Percentiles rank a stretch among this genome's conserved stretches.
These are phyloP conservation scores for Silene conica DNA, from an alignment of 148 eudicot genomes.

Conservation along the genomic window DNA sequence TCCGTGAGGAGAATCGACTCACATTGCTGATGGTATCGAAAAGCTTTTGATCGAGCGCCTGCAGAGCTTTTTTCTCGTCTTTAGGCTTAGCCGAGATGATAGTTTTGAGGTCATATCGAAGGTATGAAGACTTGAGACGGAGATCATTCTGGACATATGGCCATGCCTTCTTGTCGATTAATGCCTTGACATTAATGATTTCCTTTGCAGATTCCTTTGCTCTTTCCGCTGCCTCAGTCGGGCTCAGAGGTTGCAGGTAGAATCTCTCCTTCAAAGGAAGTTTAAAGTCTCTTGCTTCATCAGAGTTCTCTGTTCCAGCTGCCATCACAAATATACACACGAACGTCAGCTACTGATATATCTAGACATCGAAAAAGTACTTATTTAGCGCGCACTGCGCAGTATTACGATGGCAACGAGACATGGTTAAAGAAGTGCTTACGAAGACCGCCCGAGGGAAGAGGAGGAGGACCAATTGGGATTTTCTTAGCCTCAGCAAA, in stretches of 20 bases:
- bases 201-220: slow-evolving; percentile 89
- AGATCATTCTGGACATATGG: slow-evolving; percentile 92
- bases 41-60: slow-evolving; percentile 76
- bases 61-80: slow-evolving; percentile 70
- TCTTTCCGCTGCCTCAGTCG: slow-evolving; percentile 69
- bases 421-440: slow-evolving; percentile 28
- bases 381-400: too few species aligned
- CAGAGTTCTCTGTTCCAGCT: slow-evolving; percentile 96
- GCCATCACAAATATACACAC: slow-evolving; percentile 15
- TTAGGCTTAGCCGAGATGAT: slow-evolving; percentile 77
- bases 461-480: slow-evolving; percentile 82
- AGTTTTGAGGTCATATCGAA: slow-evolving; percentile 89
- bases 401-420: too few species aligned
- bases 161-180: slow-evolving; percentile 96
- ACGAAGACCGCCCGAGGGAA: slow-evolving; percentile 95
- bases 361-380: too few species aligned
- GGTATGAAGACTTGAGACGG: slow-evolving; percentile 66
- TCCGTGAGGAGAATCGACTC: too few species aligned
- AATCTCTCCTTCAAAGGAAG: slow-evolving; percentile 68
- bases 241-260: slow-evolving; percentile 73
- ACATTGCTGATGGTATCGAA: slow-evolving; percentile 63
- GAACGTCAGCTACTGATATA: not conserved
- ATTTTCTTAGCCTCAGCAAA: slow-evolving; percentile 73
- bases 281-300: slow-evolving; percentile 68
- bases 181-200: slow-evolving; percentile 58